Percentiles rank a stretch among this genome's conserved stretches.
These are phyloP conservation scores for Aspergillus floridensis DNA, from an alignment of 2,329 filamentous ascomycete species.

Conservation along the genomic window DNA sequence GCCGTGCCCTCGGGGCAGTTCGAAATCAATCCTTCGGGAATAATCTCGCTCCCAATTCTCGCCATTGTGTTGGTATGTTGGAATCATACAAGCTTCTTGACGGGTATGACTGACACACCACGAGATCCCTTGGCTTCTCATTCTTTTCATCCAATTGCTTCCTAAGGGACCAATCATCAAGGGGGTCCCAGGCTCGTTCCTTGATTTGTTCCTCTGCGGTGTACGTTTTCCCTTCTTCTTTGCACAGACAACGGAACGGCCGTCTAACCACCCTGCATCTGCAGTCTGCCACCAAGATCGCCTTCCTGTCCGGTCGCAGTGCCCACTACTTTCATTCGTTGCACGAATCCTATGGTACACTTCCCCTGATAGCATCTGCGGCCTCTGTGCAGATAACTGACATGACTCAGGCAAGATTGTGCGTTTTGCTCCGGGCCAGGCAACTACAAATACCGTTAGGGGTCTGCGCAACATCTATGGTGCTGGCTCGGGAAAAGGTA, in stretches of 20 bases:
- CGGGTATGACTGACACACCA: neutral
- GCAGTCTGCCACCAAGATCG: constrained; percentile 21
- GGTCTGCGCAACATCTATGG: constrained; percentile 26
- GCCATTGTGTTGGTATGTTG: constrained; percentile 5
- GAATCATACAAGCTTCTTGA: neutral
- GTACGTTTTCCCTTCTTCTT: constrained; percentile 9
- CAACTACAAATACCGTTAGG: constrained; percentile 26
- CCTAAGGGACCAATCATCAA: constrained; percentile 20
- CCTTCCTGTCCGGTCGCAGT: constrained; percentile 21
- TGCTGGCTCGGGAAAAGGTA: constrained; percentile 18
- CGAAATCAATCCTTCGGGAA: constrained; percentile 3
- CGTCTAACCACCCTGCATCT: neutral
- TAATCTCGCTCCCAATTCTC: constrained; percentile 2
- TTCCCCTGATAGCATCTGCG: neutral
- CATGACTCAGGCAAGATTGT: constrained; percentile 18
- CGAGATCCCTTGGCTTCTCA: constrained; percentile 14
- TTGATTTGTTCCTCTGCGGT: constrained; percentile 19
- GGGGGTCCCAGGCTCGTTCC: constrained; percentile 15
- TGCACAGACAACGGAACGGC: neutral
- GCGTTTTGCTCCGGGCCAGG: constrained; percentile 24
- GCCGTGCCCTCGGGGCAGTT: constrained; percentile 4
- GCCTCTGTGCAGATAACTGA: neutral
- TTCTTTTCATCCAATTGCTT: constrained; percentile 16
- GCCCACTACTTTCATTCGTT: constrained; percentile 20
- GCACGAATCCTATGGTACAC: constrained; percentile 19